A percentile compares a stretch with the other conserved stretches of the same genome.
phyloP scores from a whole-genome alignment of 345 rosid genomes.

The Eucalyptus cladocalyx region DNA sequence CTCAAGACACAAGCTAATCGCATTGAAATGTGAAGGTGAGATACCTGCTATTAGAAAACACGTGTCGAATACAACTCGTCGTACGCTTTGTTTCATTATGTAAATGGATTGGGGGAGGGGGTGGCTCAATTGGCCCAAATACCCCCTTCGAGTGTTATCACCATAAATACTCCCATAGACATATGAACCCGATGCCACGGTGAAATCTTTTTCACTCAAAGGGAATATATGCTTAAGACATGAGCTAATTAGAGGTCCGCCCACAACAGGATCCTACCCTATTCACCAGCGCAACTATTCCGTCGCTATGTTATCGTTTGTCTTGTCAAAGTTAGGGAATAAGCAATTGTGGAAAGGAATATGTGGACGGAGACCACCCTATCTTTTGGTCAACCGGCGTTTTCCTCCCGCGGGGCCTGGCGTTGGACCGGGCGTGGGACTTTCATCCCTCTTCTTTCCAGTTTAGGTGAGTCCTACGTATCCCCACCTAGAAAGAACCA shows the following conservation, averaged over 20 bases:
- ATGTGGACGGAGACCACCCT: neutral
- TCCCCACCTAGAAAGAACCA: neutral
- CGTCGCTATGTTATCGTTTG: too few relatives aligned
- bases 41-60: neutral
- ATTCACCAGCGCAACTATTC: too few relatives aligned
- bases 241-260: neutral
- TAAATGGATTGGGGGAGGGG: neutral
- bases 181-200: too few relatives aligned
- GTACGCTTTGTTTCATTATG: neutral
- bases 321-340: neutral
- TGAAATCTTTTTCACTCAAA: too few relatives aligned
- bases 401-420: neutral
- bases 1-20: neutral
- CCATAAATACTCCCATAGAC: too few relatives aligned
- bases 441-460: too few relatives aligned
- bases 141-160: too few relatives aligned
- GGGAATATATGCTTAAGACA: neutral
- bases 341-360: neutral
- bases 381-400: neutral
- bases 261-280: neutral
- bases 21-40: neutral
- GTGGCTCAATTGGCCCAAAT: too few relatives aligned
- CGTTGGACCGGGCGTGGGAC: neutral
- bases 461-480: fast-evolving
- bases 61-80: fast-evolving